phyloP scores from a whole-genome alignment of 2,329 filamentous ascomycete species.

The Decorospora gaudefroyi region DNA sequence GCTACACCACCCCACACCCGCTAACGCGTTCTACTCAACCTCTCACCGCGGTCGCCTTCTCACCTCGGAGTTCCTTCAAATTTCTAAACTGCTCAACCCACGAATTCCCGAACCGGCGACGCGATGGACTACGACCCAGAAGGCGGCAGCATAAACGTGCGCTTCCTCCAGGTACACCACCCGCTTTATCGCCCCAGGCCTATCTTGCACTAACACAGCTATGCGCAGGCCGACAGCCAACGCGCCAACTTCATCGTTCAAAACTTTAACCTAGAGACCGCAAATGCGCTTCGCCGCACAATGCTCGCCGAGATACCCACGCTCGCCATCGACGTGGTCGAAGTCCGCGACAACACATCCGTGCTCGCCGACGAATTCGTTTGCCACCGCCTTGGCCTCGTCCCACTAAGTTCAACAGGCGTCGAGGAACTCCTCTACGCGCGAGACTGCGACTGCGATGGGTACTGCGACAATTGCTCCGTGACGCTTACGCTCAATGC shows the following conservation, averaged over 20 bases:
- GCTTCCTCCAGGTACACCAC: conserved; percentile 45
- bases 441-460: conserved; percentile 94
- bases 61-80: conserved; percentile 16
- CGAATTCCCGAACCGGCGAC: conserved; percentile 16
- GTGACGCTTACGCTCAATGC: conserved; percentile 84
- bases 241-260: conserved; percentile 91
- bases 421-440: conserved; percentile 82
- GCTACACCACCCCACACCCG: conserved; percentile 24
- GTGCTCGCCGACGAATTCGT: conserved; percentile 96
- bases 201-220: conserved; percentile 27
- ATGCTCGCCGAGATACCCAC: conserved; percentile 95
- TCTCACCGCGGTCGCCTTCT: conserved; percentile 24
- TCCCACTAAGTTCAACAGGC: conserved; percentile 83
- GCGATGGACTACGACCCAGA: conserved; percentile 59
- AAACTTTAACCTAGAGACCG: conserved; percentile 86
- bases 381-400: conserved; percentile 85
- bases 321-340: conserved; percentile 91
- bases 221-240: conserved; percentile 69
- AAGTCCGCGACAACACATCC: conserved; percentile 91
- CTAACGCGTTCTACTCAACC: conserved; percentile 25
- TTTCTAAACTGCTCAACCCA: conserved; percentile 15
- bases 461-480: conserved; percentile 90
- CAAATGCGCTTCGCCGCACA: conserved; percentile 87
- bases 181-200: conserved; percentile 21
- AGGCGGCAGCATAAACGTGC: conserved; percentile 49